Conservation (phyloP, 345 rosid genomes). For the Corchorus olitorius region DNA sequence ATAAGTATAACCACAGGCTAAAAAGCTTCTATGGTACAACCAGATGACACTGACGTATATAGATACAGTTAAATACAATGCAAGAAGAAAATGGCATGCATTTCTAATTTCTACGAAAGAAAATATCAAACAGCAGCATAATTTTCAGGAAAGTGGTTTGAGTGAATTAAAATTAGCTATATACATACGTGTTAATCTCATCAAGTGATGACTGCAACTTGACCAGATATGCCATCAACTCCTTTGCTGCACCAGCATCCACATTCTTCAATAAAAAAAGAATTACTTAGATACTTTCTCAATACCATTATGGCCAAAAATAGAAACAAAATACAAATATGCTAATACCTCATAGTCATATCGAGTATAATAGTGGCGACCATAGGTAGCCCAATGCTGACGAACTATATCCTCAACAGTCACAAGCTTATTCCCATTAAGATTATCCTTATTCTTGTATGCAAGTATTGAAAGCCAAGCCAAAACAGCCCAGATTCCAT, state of each 20-base stretch:
- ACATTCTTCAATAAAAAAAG: conserved; percentile 69
- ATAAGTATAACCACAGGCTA: not conserved
- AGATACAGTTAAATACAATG: not conserved
- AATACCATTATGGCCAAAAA: conserved; percentile 14
- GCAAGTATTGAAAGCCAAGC: conserved; percentile 98
- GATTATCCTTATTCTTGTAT: conserved; percentile 72
- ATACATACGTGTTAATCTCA: conserved; percentile 76
- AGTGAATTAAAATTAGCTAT: not conserved
- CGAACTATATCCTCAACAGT: conserved; percentile 92
- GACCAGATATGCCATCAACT: conserved; percentile 85
- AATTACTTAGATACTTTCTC: conserved; percentile 26
- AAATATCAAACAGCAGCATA: not conserved
- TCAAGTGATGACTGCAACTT: conserved; percentile 71
- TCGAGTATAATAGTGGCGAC: conserved; percentile 97
- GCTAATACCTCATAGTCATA: conserved; percentile 89
- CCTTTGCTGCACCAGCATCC: conserved; percentile 90
- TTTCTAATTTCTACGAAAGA: not conserved
- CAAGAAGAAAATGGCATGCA: not conserved
- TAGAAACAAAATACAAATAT: not conserved
- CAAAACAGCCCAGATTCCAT: conserved; percentile 98
- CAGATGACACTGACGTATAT: not conserved
- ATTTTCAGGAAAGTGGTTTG: not conserved
- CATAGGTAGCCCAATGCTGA: conserved; percentile 85
- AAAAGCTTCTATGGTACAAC: not conserved
- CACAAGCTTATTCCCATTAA: conserved; percentile 70